Evolutionary conservation across 2,329 filamentous ascomycete genomes (phyloP).

Genomic region (Claviceps pusilla): DNA sequence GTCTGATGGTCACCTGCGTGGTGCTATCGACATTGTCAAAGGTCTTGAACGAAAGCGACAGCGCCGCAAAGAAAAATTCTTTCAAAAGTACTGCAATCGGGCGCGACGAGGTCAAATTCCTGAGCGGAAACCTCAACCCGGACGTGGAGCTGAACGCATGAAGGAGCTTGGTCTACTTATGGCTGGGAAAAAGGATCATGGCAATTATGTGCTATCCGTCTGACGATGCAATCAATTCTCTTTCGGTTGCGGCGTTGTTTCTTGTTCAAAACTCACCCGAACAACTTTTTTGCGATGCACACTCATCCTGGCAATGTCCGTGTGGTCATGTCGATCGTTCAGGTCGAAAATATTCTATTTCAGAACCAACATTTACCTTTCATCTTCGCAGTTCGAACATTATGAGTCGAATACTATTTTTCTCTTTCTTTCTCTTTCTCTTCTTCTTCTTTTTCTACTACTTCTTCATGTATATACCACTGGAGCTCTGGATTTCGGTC

Average conservation of each 20-base stretch:
- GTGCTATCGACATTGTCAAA: conserved; percentile 96
- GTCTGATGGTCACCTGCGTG: conserved; percentile 55
- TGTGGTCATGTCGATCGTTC: no score
- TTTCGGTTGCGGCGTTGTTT: neutral
- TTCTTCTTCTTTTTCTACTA: neutral
- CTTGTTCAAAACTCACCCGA: neutral
- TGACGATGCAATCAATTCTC: conserved; percentile 21
- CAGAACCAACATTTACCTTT: neutral
- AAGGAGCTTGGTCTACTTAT: conserved; percentile 64
- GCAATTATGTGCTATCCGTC: conserved; percentile 64
- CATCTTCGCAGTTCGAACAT: neutral
- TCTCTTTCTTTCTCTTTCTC: neutral
- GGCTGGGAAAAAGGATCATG: conserved; percentile 61
- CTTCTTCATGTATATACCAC: neutral
- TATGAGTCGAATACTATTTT: conserved; percentile 4
- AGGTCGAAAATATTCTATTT: no score
- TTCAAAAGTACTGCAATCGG: conserved; percentile 77
- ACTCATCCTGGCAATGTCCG: no score
- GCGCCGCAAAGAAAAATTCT: conserved; percentile 82
- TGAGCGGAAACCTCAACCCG: conserved; percentile 56
- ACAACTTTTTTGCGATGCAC: neutral
- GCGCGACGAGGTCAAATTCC: conserved; percentile 52
- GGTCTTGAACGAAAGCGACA: conserved; percentile 89
- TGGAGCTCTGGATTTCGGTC: no score
- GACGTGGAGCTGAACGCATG: conserved; percentile 88